These are phyloP conservation scores for Solanum bulbocastanum DNA, from an alignment of 257 asterid species.

Conservation along the genomic window DNA sequence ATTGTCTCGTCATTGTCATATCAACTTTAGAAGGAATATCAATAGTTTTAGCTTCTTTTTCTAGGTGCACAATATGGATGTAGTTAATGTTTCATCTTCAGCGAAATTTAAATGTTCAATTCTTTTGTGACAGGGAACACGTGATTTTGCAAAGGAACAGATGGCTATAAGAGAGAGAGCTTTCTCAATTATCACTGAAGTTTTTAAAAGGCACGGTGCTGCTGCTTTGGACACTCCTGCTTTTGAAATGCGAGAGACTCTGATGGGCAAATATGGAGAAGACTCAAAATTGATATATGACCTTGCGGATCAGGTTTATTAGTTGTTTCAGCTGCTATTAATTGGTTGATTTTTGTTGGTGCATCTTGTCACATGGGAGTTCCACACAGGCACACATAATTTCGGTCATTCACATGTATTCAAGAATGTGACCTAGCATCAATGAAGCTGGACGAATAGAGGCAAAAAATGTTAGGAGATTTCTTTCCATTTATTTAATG, in stretches of 20 bases:
- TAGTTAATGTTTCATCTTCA: not conserved
- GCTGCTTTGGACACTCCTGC: slow-evolving; percentile 84
- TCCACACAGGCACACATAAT: not conserved
- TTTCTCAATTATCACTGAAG: slow-evolving; percentile 54
- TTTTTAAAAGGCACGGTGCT: slow-evolving; percentile 93
- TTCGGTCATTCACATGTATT: not conserved
- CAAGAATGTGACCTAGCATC: not conserved
- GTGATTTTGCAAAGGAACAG: slow-evolving; percentile 90
- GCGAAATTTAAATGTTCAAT: not conserved
- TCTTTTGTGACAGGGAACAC: slow-evolving; percentile 55
- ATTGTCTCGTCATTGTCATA: not conserved
- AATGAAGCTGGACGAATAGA: not conserved
- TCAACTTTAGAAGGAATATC: not conserved
- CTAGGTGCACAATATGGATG: not conserved
- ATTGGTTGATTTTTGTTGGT: not conserved
- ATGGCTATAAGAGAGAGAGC: slow-evolving; percentile 83
- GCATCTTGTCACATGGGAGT: not conserved
- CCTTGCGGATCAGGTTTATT: slow-evolving; percentile 86
- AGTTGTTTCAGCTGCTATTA: not conserved
- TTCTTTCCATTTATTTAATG: not conserved
- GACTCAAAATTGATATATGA: slow-evolving; percentile 94
- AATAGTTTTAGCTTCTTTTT: not conserved
- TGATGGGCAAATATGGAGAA: slow-evolving; percentile 96
- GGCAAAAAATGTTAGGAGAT: not conserved
- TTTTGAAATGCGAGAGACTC: slow-evolving; percentile 91